Evolutionary conservation across 129 eudicot species (phyloP).

Genomic region (Pseudognaphalium luteoalbum): DNA sequence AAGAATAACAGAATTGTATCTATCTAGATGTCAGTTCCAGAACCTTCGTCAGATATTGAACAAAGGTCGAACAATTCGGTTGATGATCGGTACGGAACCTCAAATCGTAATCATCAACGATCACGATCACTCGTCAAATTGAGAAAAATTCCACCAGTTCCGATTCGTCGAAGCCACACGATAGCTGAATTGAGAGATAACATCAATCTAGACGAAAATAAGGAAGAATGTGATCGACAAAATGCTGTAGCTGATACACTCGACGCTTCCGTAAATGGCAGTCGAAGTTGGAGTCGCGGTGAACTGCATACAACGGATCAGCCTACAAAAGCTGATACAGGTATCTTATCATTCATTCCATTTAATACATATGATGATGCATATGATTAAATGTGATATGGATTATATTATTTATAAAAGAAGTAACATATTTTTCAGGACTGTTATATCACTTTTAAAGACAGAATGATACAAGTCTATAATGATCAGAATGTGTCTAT

Average conservation of each 20-base stretch:
- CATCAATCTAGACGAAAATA: conserved; percentile 19
- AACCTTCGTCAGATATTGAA: conserved; percentile 27
- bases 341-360: conserved; percentile 11
- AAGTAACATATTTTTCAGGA: neutral
- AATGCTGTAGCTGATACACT: conserved; percentile 41
- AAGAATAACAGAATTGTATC: neutral
- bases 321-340: conserved; percentile 29
- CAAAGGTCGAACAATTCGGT: conserved; percentile 7
- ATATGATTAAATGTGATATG: neutral
- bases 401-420: neutral
- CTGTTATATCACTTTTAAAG: neutral
- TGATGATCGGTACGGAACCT: conserved; percentile 16
- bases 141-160: conserved; percentile 55
- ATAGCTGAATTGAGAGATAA: conserved; percentile 26
- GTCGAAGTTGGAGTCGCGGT: conserved; percentile 39
- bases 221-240: conserved; percentile 32
- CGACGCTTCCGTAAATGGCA: conserved; percentile 49
- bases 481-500: neutral
- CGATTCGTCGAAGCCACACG: conserved; percentile 37
- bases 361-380: neutral
- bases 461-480: neutral
- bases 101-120: conserved; percentile 14
- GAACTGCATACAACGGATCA: neutral
- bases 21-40: conserved; percentile 24
- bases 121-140: conserved; percentile 46